Conservation (phyloP, 2,329 filamentous ascomycete genomes). For the Monosporascus sp. region DNA sequence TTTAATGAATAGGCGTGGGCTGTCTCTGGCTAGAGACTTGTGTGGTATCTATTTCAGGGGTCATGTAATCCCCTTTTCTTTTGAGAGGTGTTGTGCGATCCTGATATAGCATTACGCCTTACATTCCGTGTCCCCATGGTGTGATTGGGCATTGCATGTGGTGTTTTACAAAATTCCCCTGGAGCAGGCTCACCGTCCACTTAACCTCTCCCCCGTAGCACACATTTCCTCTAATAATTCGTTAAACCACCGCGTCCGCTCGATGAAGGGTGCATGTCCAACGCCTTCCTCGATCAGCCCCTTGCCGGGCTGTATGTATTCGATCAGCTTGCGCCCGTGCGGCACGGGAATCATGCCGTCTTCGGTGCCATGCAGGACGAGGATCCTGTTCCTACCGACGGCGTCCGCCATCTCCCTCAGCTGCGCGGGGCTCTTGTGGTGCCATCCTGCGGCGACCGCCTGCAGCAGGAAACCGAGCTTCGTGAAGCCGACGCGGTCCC, state of each 20-base stretch:
- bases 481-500: conserved; percentile 54
- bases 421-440: conserved; percentile 67
- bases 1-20: not conserved
- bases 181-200: conserved; percentile 15
- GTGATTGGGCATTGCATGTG: no score
- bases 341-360: conserved; percentile 75
- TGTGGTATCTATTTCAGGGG: not conserved
- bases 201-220: conserved; percentile 46
- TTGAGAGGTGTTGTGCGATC: not conserved
- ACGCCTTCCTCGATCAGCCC: conserved; percentile 62
- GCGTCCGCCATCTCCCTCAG: conserved; percentile 59
- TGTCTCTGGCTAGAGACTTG: not conserved
- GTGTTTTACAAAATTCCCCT: no score
- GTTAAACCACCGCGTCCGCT: conserved; percentile 67
- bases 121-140: no score
- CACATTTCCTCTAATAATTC: conserved; percentile 54
- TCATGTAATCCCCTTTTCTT: not conserved
- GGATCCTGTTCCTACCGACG: conserved; percentile 68
- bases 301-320: conserved; percentile 57
- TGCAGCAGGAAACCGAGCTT: conserved; percentile 69
- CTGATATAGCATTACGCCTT: not conserved
- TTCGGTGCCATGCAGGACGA: conserved; percentile 69
- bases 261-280: conserved; percentile 71
- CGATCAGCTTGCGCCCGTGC: conserved; percentile 65
- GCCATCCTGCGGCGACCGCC: conserved; percentile 73